Percentiles rank a stretch among this genome's conserved stretches.
Conservation (phyloP, 2,329 filamentous ascomycete species). For the Metarhizium sp. region DNA sequence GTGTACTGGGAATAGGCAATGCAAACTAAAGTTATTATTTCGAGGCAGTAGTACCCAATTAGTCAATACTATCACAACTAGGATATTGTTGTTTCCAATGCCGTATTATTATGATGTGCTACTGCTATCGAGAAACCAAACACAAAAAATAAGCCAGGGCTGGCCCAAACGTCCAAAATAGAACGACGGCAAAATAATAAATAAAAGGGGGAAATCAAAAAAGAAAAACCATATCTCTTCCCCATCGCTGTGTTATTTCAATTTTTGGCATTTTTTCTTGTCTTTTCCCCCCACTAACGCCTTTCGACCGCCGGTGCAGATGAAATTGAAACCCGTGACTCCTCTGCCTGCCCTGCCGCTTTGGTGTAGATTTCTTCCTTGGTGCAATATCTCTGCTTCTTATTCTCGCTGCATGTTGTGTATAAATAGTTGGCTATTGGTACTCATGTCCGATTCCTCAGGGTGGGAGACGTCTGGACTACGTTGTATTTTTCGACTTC, state of each 20-base stretch:
- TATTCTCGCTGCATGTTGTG: neutral
- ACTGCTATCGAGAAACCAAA: neutral
- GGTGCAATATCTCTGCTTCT: neutral
- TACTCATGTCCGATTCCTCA: neutral
- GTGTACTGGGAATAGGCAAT: neutral
- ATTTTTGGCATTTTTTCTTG: slow-evolving; percentile 7
- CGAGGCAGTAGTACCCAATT: neutral
- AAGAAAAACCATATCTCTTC: neutral
- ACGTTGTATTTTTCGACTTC: neutral
- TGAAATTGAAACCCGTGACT: neutral
- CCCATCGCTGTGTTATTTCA: neutral
- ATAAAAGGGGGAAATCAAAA: slow-evolving; percentile 6
- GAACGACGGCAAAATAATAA: slow-evolving; percentile 1
- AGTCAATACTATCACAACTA: neutral
- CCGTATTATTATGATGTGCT: neutral
- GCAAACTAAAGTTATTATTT: neutral
- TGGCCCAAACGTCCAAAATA: slow-evolving; percentile 9
- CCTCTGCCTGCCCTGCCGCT: neutral
- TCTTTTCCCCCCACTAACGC: slow-evolving; percentile 15
- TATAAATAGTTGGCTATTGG: neutral
- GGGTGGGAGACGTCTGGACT: neutral
- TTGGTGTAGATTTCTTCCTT: neutral
- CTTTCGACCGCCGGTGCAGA: slow-evolving; percentile 1
- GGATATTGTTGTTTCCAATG: neutral
- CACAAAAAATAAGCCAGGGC: slow-evolving; percentile 1